A percentile compares a stretch with the other conserved stretches of the same genome.
phyloP scores from a whole-genome alignment of 1,284 basidiomycete genomes.

The Marasmius sp. region DNA sequence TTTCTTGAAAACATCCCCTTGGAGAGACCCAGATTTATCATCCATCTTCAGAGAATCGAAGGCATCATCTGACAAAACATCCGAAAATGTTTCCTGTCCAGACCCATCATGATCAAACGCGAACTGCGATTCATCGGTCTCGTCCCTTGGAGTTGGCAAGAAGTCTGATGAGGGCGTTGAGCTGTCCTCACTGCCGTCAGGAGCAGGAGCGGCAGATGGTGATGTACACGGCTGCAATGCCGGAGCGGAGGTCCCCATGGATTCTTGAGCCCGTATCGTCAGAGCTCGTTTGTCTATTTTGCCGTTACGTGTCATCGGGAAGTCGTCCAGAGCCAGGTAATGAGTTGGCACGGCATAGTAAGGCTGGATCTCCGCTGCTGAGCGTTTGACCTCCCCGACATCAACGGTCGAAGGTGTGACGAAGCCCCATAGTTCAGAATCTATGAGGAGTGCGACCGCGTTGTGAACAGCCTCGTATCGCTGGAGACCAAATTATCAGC shows the following conservation, averaged over 20 bases:
- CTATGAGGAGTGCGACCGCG: conserved; percentile 31
- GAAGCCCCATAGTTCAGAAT: conserved; percentile 33
- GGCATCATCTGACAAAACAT: not conserved
- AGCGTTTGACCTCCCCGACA: conserved; percentile 21
- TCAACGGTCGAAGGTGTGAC: conserved; percentile 30
- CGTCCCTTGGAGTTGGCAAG: conserved; percentile 1
- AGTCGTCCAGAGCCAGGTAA: conserved; percentile 28
- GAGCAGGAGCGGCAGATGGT: not conserved
- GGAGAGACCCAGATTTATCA: not conserved
- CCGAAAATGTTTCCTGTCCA: not conserved
- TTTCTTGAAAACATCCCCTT: conserved; percentile 8
- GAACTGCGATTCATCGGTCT: not conserved
- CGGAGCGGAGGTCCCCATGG: conserved; percentile 1
- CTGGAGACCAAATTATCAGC: not conserved
- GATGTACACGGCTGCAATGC: not conserved
- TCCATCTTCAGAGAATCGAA: not conserved
- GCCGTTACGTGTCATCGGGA: conserved; percentile 33
- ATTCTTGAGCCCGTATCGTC: conserved; percentile 19
- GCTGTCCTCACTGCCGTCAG: not conserved
- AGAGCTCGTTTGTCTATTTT: conserved; percentile 35
- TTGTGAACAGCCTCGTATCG: conserved; percentile 18
- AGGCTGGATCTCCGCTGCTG: conserved; percentile 30
- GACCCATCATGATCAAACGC: not conserved
- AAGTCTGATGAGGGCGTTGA: not conserved
- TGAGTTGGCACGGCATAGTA: conserved; percentile 34